phyloP scores from a whole-genome alignment of 148 eudicot genomes.

The Rhododendron vialii region DNA sequence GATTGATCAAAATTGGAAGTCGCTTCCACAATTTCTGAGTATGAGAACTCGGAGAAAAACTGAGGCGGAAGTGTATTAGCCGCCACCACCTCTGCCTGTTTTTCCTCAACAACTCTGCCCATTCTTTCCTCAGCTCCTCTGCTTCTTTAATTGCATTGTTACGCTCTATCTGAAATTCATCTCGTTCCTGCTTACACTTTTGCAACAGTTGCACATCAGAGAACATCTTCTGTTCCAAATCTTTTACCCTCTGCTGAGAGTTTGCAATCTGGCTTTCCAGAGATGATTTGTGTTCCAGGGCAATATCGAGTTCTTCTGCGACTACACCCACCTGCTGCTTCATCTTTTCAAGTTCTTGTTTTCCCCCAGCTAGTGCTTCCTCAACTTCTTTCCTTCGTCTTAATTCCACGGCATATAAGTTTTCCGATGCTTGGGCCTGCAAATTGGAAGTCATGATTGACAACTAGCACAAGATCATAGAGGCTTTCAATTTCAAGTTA shows the following conservation, averaged over 20 bases:
- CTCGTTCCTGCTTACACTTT: constrained; percentile 65
- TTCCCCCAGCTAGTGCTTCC: constrained; percentile 43
- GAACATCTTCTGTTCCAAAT: constrained; percentile 57
- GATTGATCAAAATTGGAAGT: constrained; percentile 41
- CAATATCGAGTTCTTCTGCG: constrained; percentile 35
- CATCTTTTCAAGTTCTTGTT: constrained; percentile 41
- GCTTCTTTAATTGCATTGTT: constrained; percentile 48
- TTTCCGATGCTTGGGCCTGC: constrained; percentile 41
- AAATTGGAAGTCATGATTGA: constrained; percentile 2
- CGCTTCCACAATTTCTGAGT: constrained; percentile 67
- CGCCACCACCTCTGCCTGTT: constrained; percentile 24
- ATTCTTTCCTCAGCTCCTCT: constrained; percentile 23
- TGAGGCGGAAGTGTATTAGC: constrained; percentile 32
- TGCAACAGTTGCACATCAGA: constrained; percentile 62
- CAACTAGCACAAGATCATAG: background rate
- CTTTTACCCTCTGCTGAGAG: constrained; percentile 33
- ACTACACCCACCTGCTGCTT: constrained; percentile 34
- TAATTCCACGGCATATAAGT: constrained; percentile 42
- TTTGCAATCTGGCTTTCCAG: constrained; percentile 49
- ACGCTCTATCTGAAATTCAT: constrained; percentile 54
- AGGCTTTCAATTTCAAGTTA: background rate
- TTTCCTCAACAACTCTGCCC: no score
- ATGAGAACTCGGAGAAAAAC: constrained; percentile 54
- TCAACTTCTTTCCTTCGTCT: constrained; percentile 51
- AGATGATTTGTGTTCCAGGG: constrained; percentile 40